Evolutionary conservation across 352 stramenopile species (phyloP).

Genomic region (Pythium brassicae): DNA sequence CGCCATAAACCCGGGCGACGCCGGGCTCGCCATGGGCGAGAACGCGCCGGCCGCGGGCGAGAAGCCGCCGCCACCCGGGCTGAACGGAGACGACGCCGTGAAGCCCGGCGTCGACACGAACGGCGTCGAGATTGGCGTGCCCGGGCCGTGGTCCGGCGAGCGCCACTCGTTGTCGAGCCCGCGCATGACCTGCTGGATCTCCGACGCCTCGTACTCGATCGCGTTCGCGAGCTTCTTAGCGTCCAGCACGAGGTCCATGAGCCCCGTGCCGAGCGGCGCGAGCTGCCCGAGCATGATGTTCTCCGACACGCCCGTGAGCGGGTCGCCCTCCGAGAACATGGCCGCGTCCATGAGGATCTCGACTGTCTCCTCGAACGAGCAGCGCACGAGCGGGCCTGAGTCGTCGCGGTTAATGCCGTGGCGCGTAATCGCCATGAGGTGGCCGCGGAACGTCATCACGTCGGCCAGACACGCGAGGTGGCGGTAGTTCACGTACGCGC

Average conservation of each 20-base stretch:
- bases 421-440: conserved; percentile 96
- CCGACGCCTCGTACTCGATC: conserved; percentile 94
- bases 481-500: conserved; percentile 99
- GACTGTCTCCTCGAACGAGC: conserved; percentile 99
- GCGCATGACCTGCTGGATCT: conserved; percentile 90
- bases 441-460: conserved; percentile 98
- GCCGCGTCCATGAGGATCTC: conserved; percentile 99
- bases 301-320: conserved; percentile 97
- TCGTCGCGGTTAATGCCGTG: conserved; percentile 99
- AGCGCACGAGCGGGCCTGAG: conserved; percentile 95
- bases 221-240: conserved; percentile 97
- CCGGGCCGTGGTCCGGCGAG: conserved; percentile 69
- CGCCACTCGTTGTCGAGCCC: conserved; percentile 90
- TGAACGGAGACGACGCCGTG: conserved; percentile 86
- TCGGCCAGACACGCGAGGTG: conserved; percentile 98
- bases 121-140: conserved; percentile 83
- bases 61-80: conserved; percentile 82
- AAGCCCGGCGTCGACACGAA: conserved; percentile 83
- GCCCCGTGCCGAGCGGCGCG: conserved; percentile 94
- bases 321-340: conserved; percentile 96
- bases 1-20: conserved; percentile 73
- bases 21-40: conserved; percentile 79
- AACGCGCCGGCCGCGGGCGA: conserved; percentile 85
- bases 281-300: conserved; percentile 99
- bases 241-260: conserved; percentile 98